phyloP scores from a whole-genome alignment of 352 stramenopile genomes.

The Globisporangium orthogonon region DNA sequence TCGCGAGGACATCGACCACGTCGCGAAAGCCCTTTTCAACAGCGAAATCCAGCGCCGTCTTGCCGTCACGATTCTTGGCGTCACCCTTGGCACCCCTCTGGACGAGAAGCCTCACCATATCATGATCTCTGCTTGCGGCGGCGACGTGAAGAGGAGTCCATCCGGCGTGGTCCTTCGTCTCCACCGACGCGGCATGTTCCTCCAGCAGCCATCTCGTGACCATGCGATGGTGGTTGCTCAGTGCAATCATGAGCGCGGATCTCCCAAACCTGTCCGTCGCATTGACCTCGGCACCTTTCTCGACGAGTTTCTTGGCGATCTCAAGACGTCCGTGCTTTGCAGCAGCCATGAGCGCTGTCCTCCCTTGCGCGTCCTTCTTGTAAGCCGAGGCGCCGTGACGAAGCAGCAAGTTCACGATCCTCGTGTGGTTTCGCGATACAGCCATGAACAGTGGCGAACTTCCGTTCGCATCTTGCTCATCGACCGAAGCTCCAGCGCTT shows the following conservation, averaged over 20 bases:
- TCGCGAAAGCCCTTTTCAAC: slow-evolving; percentile 3
- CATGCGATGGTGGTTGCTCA: not conserved
- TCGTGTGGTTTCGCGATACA: not conserved
- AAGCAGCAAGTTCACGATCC: slow-evolving; percentile 1
- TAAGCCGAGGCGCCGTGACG: not conserved
- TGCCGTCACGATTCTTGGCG: not conserved
- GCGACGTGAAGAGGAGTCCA: slow-evolving; percentile 4
- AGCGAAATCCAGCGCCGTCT: slow-evolving; percentile 2
- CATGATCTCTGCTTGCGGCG: not conserved
- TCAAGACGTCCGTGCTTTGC: not conserved
- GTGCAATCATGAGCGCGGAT: slow-evolving; percentile 4
- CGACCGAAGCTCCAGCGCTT: not conserved
- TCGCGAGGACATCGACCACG: not conserved
- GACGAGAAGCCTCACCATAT: not conserved
- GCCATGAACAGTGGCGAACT: slow-evolving; percentile 1
- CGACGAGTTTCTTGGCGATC: slow-evolving; percentile 1
- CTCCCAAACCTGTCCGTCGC: not conserved
- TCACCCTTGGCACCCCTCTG: not conserved
- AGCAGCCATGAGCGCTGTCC: slow-evolving; percentile 4
- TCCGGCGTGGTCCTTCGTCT: not conserved
- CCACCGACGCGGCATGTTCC: not conserved
- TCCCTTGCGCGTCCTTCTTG: not conserved
- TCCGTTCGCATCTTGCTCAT: not conserved
- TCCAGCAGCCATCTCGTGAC: not conserved
- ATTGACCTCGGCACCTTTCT: not conserved